A percentile compares a stretch with the other conserved stretches of the same genome.
These are phyloP conservation scores for Silene coronaria DNA, from an alignment of 179 eudicot genomes.

Conservation along the genomic window DNA sequence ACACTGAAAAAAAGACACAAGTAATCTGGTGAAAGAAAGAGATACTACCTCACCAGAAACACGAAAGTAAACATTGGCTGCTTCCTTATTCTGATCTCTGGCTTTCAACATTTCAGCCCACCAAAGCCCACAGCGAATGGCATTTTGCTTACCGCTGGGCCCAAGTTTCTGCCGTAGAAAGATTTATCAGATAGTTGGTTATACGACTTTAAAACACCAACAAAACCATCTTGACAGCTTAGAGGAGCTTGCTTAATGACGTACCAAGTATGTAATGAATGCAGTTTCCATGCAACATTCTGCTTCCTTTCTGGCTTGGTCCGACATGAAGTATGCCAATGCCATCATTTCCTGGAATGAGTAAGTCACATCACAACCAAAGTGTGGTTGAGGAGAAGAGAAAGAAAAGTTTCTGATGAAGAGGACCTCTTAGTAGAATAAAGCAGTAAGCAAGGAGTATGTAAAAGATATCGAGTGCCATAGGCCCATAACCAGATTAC, in stretches of 20 bases:
- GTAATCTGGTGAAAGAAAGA: conserved; percentile 20
- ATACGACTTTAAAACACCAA: neutral
- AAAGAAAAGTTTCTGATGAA: neutral
- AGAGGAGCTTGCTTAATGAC: conserved; percentile 15
- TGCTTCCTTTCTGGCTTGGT: conserved; percentile 89
- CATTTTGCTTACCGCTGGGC: conserved; percentile 61
- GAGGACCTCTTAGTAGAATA: neutral
- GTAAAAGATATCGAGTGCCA: conserved; percentile 15
- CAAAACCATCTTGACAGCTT: neutral
- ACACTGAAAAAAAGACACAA: conserved; percentile 14
- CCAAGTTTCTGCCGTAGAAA: conserved; percentile 59
- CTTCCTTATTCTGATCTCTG: conserved; percentile 77
- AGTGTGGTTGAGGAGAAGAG: neutral
- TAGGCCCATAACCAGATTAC: neutral
- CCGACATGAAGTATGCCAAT: conserved; percentile 75
- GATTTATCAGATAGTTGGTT: conserved; percentile 5
- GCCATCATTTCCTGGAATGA: conserved; percentile 92
- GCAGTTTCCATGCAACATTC: conserved; percentile 97
- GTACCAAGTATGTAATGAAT: conserved; percentile 71
- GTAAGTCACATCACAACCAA: neutral
- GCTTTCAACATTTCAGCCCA: conserved; percentile 96
- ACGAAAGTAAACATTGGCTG: conserved; percentile 86
- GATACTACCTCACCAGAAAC: conserved; percentile 96
- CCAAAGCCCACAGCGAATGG: conserved; percentile 92
- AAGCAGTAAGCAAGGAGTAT: conserved; percentile 13